Evolutionary conservation across 2,329 filamentous ascomycete species (phyloP), one percentile per base, ranked within the genome.

Genomic region (Fusarium palustre): DNA sequence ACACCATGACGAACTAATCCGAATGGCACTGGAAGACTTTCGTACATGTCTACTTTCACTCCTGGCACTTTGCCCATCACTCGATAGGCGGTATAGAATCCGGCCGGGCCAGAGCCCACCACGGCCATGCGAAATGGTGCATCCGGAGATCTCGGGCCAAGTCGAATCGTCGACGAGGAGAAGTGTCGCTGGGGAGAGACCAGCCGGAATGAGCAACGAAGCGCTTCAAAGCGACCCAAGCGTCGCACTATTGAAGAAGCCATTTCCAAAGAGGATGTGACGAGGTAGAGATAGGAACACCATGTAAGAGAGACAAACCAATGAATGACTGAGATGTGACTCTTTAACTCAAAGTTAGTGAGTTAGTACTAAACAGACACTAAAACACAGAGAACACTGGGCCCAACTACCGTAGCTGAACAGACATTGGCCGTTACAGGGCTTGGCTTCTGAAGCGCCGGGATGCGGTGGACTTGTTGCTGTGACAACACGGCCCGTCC

Each of bases 1-100:
- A 99, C 96, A 11, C 96, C 96, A 76, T 96, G 97, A 57, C 96
- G 87, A 50, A 97, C 94, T 57, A 99, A 86, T 2, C 96, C 96
- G 77, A 93, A 99, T 0, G 96, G 96, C 6, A 97, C 94, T 0
- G 96, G 96, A 39, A 98, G 82, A 30, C 93, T 89, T 81, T 99
- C 96, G 77, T 97, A 99, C 95, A 99, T 98, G 80, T 98, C 95
- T 24, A 99, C 87, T 52, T 87, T 86, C 1, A 91, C 90, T 76
- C 90, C 83, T 24, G 89, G 84, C 38, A 96, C 85, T 74, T 90
- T 92, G 55, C 88, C 87, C 85, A 98, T 90, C 57, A 97, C 86
- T 60, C 94, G 88, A 75, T 96, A 93, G 1, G 96, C 91, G 1
- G 95, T 92, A 78, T 99, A 99, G 83, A 98, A 99, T 4, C 96